Conservation (phyloP, 106 monocot genomes). For the Ottelia alismoides region DNA sequence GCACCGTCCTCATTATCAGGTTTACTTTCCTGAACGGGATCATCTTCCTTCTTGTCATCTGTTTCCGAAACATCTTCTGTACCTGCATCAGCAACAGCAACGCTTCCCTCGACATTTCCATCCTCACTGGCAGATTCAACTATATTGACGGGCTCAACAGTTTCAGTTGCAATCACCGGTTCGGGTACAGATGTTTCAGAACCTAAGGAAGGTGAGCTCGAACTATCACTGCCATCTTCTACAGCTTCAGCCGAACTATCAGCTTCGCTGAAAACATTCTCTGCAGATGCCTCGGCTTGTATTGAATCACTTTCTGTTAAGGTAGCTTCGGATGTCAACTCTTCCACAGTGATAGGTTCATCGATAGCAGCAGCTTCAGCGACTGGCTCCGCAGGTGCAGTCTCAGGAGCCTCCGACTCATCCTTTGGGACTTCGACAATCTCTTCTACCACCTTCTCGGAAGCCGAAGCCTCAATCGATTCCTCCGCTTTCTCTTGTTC, state of each 20-base stretch:
- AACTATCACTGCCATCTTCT: not conserved
- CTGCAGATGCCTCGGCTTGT: not conserved
- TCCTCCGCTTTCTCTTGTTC: constrained; percentile 36
- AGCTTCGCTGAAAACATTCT: not conserved
- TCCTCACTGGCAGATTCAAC: not conserved
- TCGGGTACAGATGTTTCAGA: constrained; percentile 5
- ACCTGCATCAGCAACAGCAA: not conserved
- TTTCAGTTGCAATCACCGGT: constrained; percentile 9
- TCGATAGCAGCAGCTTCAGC: constrained; percentile 11
- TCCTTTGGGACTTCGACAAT: constrained; percentile 6
- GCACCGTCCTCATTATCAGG: not conserved
- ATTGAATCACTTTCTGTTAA: not conserved
- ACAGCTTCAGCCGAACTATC: not conserved
- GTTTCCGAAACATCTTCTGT: constrained; percentile 2
- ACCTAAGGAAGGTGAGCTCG: not conserved
- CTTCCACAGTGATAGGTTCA: constrained; percentile 7
- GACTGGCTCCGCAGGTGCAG: constrained; percentile 7
- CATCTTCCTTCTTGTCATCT: constrained; percentile 11
- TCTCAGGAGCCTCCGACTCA: constrained; percentile 4
- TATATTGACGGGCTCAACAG: not conserved
- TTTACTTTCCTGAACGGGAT: constrained; percentile 3
- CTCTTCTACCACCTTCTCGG: constrained; percentile 3
- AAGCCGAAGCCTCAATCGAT: constrained; percentile 8
- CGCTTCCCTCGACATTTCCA: constrained; percentile 3
- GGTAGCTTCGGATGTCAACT: constrained; percentile 1